A percentile compares a stretch with the other conserved stretches of the same genome.
Conservation (phyloP, 345 rosid genomes). For the Salix suchowensis region DNA sequence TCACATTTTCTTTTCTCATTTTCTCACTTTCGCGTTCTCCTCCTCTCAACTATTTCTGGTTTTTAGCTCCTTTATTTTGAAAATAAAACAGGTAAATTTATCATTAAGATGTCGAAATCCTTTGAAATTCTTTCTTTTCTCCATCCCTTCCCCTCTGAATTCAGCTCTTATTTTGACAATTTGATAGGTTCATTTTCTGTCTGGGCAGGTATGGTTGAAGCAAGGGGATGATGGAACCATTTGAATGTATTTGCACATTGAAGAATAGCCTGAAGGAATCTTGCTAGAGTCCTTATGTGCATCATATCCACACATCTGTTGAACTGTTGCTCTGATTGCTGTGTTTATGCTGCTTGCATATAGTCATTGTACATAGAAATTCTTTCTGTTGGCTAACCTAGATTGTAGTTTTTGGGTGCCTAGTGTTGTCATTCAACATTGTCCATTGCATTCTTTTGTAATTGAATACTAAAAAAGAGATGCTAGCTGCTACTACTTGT, state of each 20-base stretch:
- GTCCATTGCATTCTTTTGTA: constrained; percentile 8
- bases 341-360: constrained; percentile 15
- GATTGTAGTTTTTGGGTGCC: background rate
- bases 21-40: background rate
- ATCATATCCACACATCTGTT: constrained; percentile 26
- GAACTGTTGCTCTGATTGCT: constrained; percentile 17
- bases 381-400: constrained; percentile 11
- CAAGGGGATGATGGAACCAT: constrained; percentile 57
- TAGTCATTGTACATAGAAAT: constrained; percentile 18
- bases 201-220: constrained; percentile 61
- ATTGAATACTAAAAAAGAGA: constrained; percentile 7
- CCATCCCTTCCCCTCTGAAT: constrained; percentile 2
- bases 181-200: constrained; percentile 62
- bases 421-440: background rate
- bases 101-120: background rate
- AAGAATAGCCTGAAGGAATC: constrained; percentile 38
- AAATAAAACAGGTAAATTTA: background rate
- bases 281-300: constrained; percentile 37
- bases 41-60: background rate
- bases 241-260: constrained; percentile 58
- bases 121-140: constrained; percentile 1
- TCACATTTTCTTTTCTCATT: background rate
- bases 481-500: background rate
- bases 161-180: constrained; percentile 40
- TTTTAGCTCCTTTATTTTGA: constrained; percentile 2